A percentile compares a stretch with the other conserved stretches of the same genome.
These are phyloP conservation scores for Hypocreales sp. DNA, from an alignment of 2,329 filamentous ascomycete genomes.

Conservation along the genomic window DNA sequence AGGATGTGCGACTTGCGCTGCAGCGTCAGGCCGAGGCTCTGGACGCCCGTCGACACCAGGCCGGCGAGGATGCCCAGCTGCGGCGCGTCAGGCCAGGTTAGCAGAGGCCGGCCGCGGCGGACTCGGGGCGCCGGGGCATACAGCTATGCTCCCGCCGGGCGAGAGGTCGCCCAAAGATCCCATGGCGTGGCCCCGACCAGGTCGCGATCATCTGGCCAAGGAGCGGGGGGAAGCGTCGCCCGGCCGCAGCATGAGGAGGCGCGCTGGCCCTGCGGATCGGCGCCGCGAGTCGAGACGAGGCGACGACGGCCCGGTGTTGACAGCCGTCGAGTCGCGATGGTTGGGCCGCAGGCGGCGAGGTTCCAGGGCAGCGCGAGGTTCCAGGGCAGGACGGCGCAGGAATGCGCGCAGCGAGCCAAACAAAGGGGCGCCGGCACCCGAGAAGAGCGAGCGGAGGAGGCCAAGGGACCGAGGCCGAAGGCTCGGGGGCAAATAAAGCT, in stretches of 20 bases:
- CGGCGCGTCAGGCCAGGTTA: slow-evolving; percentile 7
- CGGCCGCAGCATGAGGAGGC: slow-evolving; percentile 11
- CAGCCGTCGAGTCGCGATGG: neutral
- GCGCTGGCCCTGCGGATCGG: neutral
- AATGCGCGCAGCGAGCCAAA: neutral
- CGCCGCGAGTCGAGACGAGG: neutral
- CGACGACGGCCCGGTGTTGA: neutral
- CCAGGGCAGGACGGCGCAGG: neutral
- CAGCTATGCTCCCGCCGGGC: slow-evolving; percentile 62
- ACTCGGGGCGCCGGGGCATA: too few species aligned
- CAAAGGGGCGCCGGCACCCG: slow-evolving; percentile 8
- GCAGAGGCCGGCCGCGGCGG: too few species aligned
- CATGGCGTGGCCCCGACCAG: slow-evolving; percentile 38
- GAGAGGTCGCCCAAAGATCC: slow-evolving; percentile 61
- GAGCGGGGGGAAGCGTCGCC: slow-evolving; percentile 2
- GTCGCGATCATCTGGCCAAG: slow-evolving; percentile 30
- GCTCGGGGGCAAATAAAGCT: too few species aligned
- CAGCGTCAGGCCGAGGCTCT: slow-evolving; percentile 86
- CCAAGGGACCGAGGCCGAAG: neutral
- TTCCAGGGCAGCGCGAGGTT: too few species aligned
- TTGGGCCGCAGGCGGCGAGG: neutral
- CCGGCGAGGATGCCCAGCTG: slow-evolving; percentile 89
- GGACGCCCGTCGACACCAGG: slow-evolving; percentile 81
- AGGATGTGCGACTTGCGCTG: slow-evolving; percentile 97
- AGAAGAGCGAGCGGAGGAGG: neutral